Evolutionary conservation across 768 basidiomycete genomes (phyloP).

Genomic region (Kwoniella sp.): DNA sequence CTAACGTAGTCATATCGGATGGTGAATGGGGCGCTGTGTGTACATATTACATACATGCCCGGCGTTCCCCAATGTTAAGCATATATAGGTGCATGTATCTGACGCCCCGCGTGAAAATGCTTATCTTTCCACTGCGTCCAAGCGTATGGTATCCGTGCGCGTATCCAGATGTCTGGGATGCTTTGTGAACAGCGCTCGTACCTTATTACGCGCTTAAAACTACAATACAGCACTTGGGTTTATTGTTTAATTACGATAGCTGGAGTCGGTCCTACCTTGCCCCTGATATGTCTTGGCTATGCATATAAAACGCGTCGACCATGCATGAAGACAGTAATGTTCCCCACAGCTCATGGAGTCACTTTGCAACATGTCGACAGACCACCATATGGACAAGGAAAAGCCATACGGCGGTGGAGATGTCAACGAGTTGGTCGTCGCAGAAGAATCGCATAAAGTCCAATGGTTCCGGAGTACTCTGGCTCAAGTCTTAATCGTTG

Average conservation of each 20-base stretch:
- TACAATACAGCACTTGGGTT: background rate
- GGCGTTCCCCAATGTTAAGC: background rate
- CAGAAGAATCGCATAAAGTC: background rate
- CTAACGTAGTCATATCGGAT: background rate
- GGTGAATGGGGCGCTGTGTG: background rate
- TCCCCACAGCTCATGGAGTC: background rate
- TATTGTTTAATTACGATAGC: background rate
- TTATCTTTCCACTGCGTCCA: background rate
- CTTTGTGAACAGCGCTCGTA: background rate
- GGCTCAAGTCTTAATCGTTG: slow-evolving; percentile 15
- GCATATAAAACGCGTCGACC: background rate
- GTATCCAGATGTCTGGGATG: no score
- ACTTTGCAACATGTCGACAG: slow-evolving; percentile 2
- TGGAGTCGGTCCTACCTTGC: background rate
- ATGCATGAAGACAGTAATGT: background rate
- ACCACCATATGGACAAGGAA: background rate
- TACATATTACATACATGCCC: background rate
- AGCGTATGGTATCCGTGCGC: background rate
- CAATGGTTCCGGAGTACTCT: slow-evolving; percentile 19
- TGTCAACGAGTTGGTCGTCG: background rate
- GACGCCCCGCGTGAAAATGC: background rate
- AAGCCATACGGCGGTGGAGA: slow-evolving; percentile 1
- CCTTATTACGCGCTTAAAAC: background rate
- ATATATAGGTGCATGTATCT: background rate
- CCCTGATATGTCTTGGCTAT: background rate